Base-by-base conservation (phyloP, 2,329 filamentous ascomycete genomes). In the Aspergillus caelatus region DNA sequence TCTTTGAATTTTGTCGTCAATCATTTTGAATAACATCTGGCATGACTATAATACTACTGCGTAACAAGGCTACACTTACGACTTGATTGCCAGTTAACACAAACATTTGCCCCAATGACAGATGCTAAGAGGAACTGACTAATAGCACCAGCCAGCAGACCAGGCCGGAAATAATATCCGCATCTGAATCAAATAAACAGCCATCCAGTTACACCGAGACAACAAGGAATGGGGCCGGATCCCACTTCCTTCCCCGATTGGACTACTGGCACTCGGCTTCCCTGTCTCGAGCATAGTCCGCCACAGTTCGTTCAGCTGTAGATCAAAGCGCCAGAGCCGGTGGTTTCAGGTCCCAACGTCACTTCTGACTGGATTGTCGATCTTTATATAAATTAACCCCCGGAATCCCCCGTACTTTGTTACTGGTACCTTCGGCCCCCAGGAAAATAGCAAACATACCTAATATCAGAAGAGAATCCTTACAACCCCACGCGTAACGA, bases 31-130 rank as follows among this genome's bases (percentile, higher is more conserved):
- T 32, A 32, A 50, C 14, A 50, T 50, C 26, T 30, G 26, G n/a
- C 28, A n/a, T 52, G 48, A 32, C 9, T 30, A 52, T 52, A 52
- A 52, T 32, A 55, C 32, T 55, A 55, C n/a, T 54, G n/a, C n/a
- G 34, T 55, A 55, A 39, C 52, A 39, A 23, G 23, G 52, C 32
- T 34, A 36, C 48, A 52, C 48, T 9, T 21, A 34, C n/a, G 50
- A 21, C 30, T 26, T 21, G 32, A 39, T 39, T 21, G 30, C 30
- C 52, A 39, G 21, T 34, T 28, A 55, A 39, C 52, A 36, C 30
- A 9, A 14, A 32, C 50, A 34, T 53, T 53, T 39, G 52, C 52
- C 32, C 28, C 36, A 16, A 53, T 34, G 28, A 34, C 50, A 53
- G n/a, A 53, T 36, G 23, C 28, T 30, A 26, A 39, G 23, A 55